Conservation (phyloP, 108 stramenopile genomes). For the Schizochytrium sp. region DNA sequence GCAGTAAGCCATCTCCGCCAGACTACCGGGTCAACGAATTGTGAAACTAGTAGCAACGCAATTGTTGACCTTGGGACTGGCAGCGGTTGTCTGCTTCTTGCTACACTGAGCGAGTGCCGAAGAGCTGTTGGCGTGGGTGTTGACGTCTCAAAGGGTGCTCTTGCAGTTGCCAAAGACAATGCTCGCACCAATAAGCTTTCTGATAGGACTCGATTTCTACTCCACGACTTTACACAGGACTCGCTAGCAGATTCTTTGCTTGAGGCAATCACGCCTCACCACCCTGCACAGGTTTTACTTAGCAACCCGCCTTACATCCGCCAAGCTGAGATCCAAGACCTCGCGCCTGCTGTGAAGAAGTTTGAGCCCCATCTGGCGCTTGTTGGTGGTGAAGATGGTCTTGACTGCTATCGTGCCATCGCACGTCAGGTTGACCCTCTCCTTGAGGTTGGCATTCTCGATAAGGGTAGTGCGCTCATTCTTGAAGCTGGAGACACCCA, state of each 20-base stretch:
- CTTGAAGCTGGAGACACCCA: slow-evolving; percentile 24
- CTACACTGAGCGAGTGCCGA: neutral
- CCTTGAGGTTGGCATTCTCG: slow-evolving; percentile 16
- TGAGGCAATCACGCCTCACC: neutral
- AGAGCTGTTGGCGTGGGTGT: neutral
- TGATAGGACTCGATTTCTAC: neutral
- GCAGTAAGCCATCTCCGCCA: slow-evolving; percentile 43
- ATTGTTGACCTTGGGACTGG: slow-evolving; percentile 46
- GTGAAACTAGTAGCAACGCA: neutral
- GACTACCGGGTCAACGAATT: neutral
- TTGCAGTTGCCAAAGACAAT: neutral
- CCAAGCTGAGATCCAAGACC: slow-evolving; percentile 7
- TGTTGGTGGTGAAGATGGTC: slow-evolving; percentile 21
- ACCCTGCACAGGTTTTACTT: neutral
- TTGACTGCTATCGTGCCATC: slow-evolving; percentile 24
- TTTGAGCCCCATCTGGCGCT: slow-evolving; percentile 47
- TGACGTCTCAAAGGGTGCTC: slow-evolving; percentile 34
- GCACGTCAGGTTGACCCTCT: neutral
- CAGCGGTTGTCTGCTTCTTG: slow-evolving; percentile 1
- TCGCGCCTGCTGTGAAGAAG: slow-evolving; percentile 3
- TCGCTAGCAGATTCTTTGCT: neutral
- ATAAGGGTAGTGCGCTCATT: neutral
- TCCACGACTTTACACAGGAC: neutral
- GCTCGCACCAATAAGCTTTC: neutral
- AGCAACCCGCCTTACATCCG: slow-evolving; percentile 59